Conservation (phyloP, 306 rosid species). For the Ormosia emarginata region DNA sequence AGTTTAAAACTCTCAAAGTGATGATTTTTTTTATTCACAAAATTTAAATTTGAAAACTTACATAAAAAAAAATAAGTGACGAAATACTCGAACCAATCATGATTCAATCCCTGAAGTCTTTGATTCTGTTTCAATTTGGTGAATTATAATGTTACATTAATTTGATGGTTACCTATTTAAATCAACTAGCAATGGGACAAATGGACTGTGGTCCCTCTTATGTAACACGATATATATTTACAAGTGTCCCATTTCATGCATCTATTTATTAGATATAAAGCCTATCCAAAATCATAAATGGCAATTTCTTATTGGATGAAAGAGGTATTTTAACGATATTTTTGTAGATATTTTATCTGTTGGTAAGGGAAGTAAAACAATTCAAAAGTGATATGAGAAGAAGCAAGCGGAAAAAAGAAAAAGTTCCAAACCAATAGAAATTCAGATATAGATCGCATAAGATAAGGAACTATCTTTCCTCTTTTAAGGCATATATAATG, state of each 20-base stretch:
- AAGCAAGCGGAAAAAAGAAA: background rate
- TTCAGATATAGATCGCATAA: background rate
- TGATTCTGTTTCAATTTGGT: background rate
- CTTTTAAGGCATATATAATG: background rate
- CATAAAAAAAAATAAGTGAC: too few relatives aligned
- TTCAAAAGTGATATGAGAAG: background rate
- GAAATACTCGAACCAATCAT: too few relatives aligned
- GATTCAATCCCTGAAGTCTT: background rate
- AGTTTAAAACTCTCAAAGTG: too few relatives aligned
- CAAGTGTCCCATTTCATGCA: background rate
- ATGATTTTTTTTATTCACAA: too few relatives aligned
- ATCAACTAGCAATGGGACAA: background rate
- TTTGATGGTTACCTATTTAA: background rate
- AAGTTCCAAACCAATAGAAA: slow-evolving; percentile 2
- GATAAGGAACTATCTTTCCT: background rate
- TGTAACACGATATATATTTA: background rate
- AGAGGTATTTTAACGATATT: background rate
- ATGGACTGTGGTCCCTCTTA: background rate
- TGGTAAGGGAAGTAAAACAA: background rate
- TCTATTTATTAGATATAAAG: background rate
- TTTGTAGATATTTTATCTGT: background rate
- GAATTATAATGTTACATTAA: background rate
- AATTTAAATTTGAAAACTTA: too few relatives aligned
- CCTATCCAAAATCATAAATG: slow-evolving; percentile 14
- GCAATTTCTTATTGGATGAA: slow-evolving; percentile 1